Conservation (phyloP, 768 basidiomycete genomes). For the Obba rivulosa region DNA sequence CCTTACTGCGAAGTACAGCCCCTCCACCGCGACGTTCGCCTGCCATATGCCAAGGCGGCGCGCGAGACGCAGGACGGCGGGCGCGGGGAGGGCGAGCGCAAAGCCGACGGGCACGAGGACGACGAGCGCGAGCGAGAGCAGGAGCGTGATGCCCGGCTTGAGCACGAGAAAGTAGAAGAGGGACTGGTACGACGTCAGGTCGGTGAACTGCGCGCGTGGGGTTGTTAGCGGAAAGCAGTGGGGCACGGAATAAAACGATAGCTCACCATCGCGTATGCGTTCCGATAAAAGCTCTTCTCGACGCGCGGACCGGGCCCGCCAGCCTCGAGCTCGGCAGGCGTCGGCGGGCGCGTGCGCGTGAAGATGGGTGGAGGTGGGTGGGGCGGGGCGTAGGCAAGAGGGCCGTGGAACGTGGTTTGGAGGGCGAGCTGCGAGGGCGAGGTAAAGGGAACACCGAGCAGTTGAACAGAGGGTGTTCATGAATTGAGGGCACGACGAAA, state of each 20-base stretch:
- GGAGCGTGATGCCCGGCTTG: conserved; percentile 74
- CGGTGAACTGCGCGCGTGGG: conserved; percentile 69
- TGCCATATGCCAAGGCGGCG: conserved; percentile 75
- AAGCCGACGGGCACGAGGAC: conserved; percentile 54
- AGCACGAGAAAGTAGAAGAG: conserved; percentile 87
- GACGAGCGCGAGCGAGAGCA: conserved; percentile 51
- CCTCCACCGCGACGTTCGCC: conserved; percentile 77
- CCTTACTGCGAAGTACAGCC: conserved; percentile 40
- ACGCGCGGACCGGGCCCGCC: conserved; percentile 24
- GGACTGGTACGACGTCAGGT: conserved; percentile 77
- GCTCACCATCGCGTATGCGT: conserved; percentile 71
- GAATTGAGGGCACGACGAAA: no score
- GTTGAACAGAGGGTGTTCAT: not conserved
- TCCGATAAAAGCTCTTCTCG: conserved; percentile 76
- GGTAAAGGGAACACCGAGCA: not conserved
- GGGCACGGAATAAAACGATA: not conserved
- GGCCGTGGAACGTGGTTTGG: conserved; percentile 66
- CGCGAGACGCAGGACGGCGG: conserved; percentile 58
- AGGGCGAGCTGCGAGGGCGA: conserved; percentile 44
- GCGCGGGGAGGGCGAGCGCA: conserved; percentile 60
- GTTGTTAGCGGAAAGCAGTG: not conserved
- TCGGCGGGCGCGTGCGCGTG: conserved; percentile 51
- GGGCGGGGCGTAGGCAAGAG: conserved; percentile 56
- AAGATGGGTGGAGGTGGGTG: conserved; percentile 73
- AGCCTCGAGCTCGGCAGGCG: conserved; percentile 43